These are phyloP conservation scores for Aureobasidium vineae DNA, from an alignment of 2,329 filamentous ascomycete species.

Conservation along the genomic window DNA sequence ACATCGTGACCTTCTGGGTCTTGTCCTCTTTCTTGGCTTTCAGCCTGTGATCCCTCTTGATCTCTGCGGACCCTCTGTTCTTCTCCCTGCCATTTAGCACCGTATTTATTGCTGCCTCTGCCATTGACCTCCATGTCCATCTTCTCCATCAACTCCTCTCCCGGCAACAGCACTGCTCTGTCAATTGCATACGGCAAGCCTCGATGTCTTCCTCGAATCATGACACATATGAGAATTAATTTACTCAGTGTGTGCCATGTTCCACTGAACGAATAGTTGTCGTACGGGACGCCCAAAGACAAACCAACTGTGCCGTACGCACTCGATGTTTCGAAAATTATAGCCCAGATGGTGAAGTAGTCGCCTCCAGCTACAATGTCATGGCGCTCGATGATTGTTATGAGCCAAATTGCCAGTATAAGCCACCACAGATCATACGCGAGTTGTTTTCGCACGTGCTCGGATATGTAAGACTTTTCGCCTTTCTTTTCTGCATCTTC, in stretches of 20 bases:
- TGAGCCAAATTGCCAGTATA: conserved; percentile 42
- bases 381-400: conserved; percentile 41
- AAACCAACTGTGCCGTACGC: conserved; percentile 36
- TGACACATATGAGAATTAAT: conserved; percentile 51
- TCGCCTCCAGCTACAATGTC: conserved; percentile 22
- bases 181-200: conserved; percentile 53
- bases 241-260: conserved; percentile 50
- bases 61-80: not conserved
- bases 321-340: conserved; percentile 44
- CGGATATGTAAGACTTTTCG: conserved; percentile 53
- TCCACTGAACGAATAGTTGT: conserved; percentile 46
- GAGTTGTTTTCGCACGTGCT: conserved; percentile 37
- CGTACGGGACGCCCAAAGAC: conserved; percentile 42
- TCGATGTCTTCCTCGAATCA: conserved; percentile 53
- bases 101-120: not conserved
- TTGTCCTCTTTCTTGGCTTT: not conserved
- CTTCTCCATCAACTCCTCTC: conserved; percentile 38
- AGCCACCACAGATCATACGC: conserved; percentile 46
- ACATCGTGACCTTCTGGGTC: not conserved
- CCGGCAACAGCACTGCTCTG: conserved; percentile 38
- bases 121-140: conserved; percentile 36
- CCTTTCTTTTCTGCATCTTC: conserved; percentile 60
- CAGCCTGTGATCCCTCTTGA: not conserved
- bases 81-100: not conserved
- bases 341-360: conserved; percentile 41